A percentile compares a stretch with the other conserved stretches of the same genome.
phyloP scores from a whole-genome alignment of 768 basidiomycete genomes.

The Auriscalpium vulgare region DNA sequence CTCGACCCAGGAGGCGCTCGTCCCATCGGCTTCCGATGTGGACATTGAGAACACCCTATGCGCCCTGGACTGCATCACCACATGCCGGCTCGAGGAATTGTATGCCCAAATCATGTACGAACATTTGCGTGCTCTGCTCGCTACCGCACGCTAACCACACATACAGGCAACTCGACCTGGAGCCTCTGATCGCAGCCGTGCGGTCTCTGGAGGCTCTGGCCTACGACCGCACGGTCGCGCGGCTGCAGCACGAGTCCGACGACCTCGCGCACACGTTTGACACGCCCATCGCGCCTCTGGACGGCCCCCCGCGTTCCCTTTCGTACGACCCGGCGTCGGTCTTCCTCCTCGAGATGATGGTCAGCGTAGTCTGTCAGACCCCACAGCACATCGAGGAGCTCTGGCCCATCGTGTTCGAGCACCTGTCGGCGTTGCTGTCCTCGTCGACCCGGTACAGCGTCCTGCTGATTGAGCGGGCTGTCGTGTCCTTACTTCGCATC shows the following conservation, averaged over 20 bases:
- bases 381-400: constrained; percentile 77
- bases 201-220: constrained; percentile 85
- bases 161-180: constrained; percentile 64
- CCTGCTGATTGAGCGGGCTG: constrained; percentile 87
- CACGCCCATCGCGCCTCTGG: constrained; percentile 27
- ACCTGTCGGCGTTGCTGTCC: constrained; percentile 74
- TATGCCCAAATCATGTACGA: constrained; percentile 90
- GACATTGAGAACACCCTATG: constrained; percentile 93
- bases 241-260: constrained; percentile 61
- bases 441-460: constrained; percentile 78
- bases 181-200: constrained; percentile 76
- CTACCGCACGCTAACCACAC: not conserved
- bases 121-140: not conserved
- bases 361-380: constrained; percentile 76
- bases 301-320: constrained; percentile 41
- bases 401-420: constrained; percentile 95
- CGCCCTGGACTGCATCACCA: constrained; percentile 90
- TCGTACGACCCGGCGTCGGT: constrained; percentile 95
- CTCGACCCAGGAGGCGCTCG: constrained; percentile 60
- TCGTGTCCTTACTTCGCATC: constrained; percentile 81
- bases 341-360: constrained; percentile 91
- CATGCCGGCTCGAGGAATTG: constrained; percentile 89
- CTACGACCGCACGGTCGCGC: constrained; percentile 81
- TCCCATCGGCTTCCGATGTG: constrained; percentile 81
- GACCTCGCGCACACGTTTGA: constrained; percentile 36